phyloP scores from a whole-genome alignment of 2,329 filamentous ascomycete species.

The Botrytis paeoniae region DNA sequence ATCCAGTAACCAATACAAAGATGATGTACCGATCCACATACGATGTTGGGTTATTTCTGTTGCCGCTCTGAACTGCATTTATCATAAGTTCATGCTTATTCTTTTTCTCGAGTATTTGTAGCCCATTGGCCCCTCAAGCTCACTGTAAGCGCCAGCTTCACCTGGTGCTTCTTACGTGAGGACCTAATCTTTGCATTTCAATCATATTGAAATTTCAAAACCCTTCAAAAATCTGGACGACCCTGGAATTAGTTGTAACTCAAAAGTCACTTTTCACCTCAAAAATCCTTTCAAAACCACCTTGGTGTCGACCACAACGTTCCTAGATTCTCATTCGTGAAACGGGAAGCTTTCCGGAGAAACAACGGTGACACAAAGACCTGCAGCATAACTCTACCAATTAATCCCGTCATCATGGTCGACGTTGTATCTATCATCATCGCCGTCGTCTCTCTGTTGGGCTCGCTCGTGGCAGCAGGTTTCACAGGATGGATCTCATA shows the following conservation, averaged over 20 bases:
- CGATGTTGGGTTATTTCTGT: neutral
- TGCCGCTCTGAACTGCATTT: neutral
- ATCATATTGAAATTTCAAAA: neutral
- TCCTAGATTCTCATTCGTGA: neutral
- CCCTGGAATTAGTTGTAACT: neutral
- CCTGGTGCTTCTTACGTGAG: neutral
- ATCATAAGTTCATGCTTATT: neutral
- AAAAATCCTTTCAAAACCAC: neutral
- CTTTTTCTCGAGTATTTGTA: neutral
- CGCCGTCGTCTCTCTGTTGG: constrained; percentile 32
- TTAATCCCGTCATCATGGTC: constrained; percentile 22
- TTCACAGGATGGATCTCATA: constrained; percentile 34
- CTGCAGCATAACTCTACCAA: neutral
- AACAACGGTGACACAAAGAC: neutral
- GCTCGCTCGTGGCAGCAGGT: constrained; percentile 30
- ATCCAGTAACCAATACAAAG: neutral
- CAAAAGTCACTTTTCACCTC: neutral
- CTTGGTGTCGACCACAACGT: neutral
- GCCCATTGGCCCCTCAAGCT: neutral
- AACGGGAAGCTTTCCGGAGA: neutral
- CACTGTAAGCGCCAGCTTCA: constrained; percentile 14
- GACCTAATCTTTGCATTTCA: neutral
- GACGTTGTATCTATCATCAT: constrained; percentile 32
- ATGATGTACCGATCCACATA: neutral
- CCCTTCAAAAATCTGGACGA: neutral